A percentile compares a stretch with the other conserved stretches of the same genome.
These are phyloP conservation scores for Mycena galopus DNA, from an alignment of 768 basidiomycete genomes.

Conservation along the genomic window DNA sequence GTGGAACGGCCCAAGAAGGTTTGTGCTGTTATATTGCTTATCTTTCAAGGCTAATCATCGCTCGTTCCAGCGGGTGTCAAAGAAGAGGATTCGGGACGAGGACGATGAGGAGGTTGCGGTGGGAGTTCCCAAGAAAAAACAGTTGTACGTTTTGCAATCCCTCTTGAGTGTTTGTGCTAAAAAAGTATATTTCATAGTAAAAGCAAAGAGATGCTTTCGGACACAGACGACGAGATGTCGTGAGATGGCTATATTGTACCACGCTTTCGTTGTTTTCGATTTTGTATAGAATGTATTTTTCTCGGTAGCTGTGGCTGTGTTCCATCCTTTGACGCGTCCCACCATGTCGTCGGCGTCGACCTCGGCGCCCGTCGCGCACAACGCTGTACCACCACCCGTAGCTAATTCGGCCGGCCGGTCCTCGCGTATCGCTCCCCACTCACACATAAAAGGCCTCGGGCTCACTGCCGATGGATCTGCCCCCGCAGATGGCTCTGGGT, in stretches of 20 bases:
- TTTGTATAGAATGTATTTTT: no score
- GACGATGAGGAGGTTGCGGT: slow-evolving; percentile 79
- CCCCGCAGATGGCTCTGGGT: slow-evolving; percentile 79
- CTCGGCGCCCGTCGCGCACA: slow-evolving; percentile 74
- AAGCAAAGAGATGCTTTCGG: slow-evolving; percentile 89
- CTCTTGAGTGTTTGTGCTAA: slow-evolving; percentile 5
- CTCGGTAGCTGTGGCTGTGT: no score
- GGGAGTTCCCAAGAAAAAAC: slow-evolving; percentile 79
- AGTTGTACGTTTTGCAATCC: slow-evolving; percentile 65
- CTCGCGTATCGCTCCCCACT: slow-evolving; percentile 90
- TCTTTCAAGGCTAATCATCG: slow-evolving; percentile 5
- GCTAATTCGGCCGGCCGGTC: slow-evolving; percentile 72
- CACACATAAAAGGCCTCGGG: slow-evolving; percentile 97
- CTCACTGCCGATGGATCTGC: slow-evolving; percentile 88
- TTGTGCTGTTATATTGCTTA: not conserved
- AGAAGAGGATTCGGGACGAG: slow-evolving; percentile 85
- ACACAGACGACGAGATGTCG: slow-evolving; percentile 89
- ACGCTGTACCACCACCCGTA: slow-evolving; percentile 78
- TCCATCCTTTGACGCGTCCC: no score
- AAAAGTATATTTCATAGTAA: slow-evolving; percentile 72
- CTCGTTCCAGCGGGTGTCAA: slow-evolving; percentile 58
- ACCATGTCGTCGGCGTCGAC: slow-evolving; percentile 55
- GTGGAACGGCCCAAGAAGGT: slow-evolving; percentile 82
- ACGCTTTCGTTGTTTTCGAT: slow-evolving; percentile 37
- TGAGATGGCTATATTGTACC: slow-evolving; percentile 45